phyloP scores from a whole-genome alignment of 305 asterid species.

The Fraxinus sp. region DNA sequence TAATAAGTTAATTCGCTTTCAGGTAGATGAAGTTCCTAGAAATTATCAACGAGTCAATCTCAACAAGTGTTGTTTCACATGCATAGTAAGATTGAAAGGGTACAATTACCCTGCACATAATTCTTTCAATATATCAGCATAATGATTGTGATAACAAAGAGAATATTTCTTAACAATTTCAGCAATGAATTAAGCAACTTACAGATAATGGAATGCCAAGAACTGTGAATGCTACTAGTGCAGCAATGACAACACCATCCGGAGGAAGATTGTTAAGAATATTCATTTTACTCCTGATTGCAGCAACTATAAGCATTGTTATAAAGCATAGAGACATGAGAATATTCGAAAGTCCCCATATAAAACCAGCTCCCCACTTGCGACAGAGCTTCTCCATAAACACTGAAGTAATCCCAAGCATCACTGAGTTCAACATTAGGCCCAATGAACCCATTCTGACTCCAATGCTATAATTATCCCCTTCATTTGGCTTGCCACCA shows the following conservation, averaged over 20 bases:
- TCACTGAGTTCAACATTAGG: conserved; percentile 71
- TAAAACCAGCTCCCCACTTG: conserved; percentile 79
- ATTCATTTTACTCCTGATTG: conserved; percentile 44
- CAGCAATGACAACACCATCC: conserved; percentile 61
- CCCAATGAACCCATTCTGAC: conserved; percentile 85
- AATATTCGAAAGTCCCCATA: conserved; percentile 78
- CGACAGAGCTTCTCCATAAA: conserved; percentile 82
- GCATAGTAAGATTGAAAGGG: not conserved
- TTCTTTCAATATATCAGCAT: not conserved
- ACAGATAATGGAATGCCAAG: conserved; percentile 84
- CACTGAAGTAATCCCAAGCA: conserved; percentile 73
- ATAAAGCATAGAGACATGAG: conserved; percentile 63
- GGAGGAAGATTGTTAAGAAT: conserved; percentile 45
- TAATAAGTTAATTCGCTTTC: conserved; percentile 2
- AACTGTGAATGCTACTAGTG: conserved; percentile 53
- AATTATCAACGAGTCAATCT: not conserved
- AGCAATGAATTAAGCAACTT: conserved; percentile 36
- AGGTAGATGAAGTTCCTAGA: not conserved
- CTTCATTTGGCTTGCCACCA: conserved; percentile 79
- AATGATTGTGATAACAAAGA: not conserved
- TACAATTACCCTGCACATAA: not conserved
- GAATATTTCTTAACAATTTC: not conserved
- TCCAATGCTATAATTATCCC: conserved; percentile 54
- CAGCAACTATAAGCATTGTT: conserved; percentile 62
- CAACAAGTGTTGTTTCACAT: not conserved